Evolutionary conservation across 1,284 basidiomycete species (phyloP), one percentile per base, ranked within the genome.

Genomic region (Pascua guehoae): DNA sequence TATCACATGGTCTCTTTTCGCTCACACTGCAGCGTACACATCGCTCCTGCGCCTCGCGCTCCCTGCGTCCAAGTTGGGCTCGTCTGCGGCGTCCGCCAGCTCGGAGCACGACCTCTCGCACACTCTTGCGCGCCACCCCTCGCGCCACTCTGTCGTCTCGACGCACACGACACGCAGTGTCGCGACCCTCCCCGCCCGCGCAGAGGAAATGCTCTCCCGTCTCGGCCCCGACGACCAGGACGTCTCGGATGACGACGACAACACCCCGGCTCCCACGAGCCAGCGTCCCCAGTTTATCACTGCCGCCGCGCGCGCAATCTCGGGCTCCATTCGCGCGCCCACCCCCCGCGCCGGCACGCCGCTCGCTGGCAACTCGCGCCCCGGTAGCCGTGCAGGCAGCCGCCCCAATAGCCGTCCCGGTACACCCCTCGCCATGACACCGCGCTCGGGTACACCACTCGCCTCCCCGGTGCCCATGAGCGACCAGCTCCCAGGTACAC

Each of bases 31-130:
- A 91, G 89, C 90, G 1, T 94, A 94, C 69, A 91, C 89, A 0
- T 91, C 89, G 1, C 80, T 93, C 39, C 78, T 94, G 32, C 83
- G 91, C 41, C 86, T 94, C 52, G 89, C 89, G 7, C 88, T 89
- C 1, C 81, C 82, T 2, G 81, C 88, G 1, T 85, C 66, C n/a
- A 67, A 74, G 53, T 62, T 62, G 14, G 59, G 62, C 16, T 57
- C 60, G 45, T 50, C 53, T 44, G 55, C 51, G 38, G 56, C 57
- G 16, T 54, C 66, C 24, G 42, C 47, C 11, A 11, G 39, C 5
- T n/a, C 12, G n/a, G 41, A n/a, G 8, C 32, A 47, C 41, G 40
- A 36, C 49, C 8, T 32, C 36, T 16, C 12, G 37, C 18, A 37
- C 40, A 38, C 32, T 9, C 56, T 56, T 18, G 54, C 51, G 57